Percentiles rank a stretch among this genome's conserved stretches.
phyloP scores from a whole-genome alignment of 140 eudicot species.

The Flaveria floridana region DNA sequence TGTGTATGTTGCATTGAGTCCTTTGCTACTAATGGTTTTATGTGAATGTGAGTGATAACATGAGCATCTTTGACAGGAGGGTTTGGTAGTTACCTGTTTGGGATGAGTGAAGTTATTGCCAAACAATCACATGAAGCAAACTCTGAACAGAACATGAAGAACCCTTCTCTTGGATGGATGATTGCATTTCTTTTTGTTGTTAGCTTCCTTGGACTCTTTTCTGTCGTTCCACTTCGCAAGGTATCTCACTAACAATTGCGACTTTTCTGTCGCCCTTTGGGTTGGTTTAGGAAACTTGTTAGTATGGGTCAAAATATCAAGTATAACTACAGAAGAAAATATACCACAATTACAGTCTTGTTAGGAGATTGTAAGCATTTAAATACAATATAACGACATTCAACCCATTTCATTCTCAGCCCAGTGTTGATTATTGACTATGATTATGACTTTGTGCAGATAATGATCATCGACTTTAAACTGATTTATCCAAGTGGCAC shows the following conservation, averaged over 20 bases:
- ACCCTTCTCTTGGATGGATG: conserved; percentile 76
- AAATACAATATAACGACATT: not conserved
- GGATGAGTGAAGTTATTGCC: conserved; percentile 81
- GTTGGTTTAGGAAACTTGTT: too few species aligned
- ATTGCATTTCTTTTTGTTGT: conserved; percentile 81
- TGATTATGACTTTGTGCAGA: conserved; percentile 41
- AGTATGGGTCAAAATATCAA: too few species aligned
- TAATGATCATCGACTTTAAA: conserved; percentile 87
- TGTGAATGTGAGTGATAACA: conserved; percentile 1
- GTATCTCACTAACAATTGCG: conserved; percentile 27
- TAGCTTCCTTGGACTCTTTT: conserved; percentile 86
- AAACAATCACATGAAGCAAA: conserved; percentile 63
- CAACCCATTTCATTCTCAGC: not conserved
- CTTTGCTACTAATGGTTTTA: not conserved
- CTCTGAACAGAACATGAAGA: conserved; percentile 46
- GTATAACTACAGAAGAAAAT: not conserved
- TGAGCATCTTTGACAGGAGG: conserved; percentile 53
- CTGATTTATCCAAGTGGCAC: conserved; percentile 91
- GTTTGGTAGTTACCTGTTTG: conserved; percentile 85
- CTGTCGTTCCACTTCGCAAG: conserved; percentile 93
- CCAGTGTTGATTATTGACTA: not conserved
- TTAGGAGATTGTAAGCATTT: not conserved
- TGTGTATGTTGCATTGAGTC: not conserved
- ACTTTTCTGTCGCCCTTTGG: too few species aligned
- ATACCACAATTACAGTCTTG: not conserved